phyloP scores from a whole-genome alignment of 352 stramenopile species.

The Phytophthora citricola region DNA sequence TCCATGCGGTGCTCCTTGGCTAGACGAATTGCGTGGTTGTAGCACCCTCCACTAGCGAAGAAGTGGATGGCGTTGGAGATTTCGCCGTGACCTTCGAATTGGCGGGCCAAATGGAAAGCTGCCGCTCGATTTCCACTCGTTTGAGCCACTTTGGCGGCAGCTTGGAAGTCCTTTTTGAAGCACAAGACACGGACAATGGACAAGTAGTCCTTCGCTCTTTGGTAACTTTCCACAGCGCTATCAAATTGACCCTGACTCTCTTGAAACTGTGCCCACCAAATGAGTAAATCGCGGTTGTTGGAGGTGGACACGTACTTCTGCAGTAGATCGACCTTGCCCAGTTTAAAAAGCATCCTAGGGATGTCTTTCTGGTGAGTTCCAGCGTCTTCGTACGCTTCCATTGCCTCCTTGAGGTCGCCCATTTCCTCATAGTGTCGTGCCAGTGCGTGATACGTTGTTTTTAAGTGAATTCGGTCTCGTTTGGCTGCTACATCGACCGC shows the following conservation, averaged over 20 bases:
- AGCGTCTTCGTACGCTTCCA: conserved; percentile 92
- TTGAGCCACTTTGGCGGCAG: conserved; percentile 88
- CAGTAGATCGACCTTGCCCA: conserved; percentile 88
- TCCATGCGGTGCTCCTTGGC: conserved; percentile 92
- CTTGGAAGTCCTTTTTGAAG: conserved; percentile 89
- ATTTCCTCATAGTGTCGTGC: conserved; percentile 92
- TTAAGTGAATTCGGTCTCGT: conserved; percentile 92
- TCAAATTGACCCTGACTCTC: conserved; percentile 92
- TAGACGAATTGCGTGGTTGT: conserved; percentile 95
- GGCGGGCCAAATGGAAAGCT: conserved; percentile 87
- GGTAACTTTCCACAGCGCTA: conserved; percentile 89
- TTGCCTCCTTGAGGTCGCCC: conserved; percentile 89
- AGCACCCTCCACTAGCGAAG: conserved; percentile 88
- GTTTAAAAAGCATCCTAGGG: conserved; percentile 93
- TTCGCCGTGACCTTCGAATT: conserved; percentile 87
- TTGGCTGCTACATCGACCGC: conserved; percentile 89
- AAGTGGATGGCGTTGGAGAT: conserved; percentile 92
- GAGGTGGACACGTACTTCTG: conserved; percentile 92
- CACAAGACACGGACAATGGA: conserved; percentile 93
- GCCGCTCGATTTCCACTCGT: conserved; percentile 74
- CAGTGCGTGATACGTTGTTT: conserved; percentile 90
- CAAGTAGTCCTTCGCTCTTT: conserved; percentile 86
- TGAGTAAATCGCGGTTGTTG: conserved; percentile 86
- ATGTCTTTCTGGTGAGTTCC: conserved; percentile 92
- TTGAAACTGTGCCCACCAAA: conserved; percentile 95